phyloP scores from a whole-genome alignment of 208 protist genomes.

The Wallacemonas sp. region DNA sequence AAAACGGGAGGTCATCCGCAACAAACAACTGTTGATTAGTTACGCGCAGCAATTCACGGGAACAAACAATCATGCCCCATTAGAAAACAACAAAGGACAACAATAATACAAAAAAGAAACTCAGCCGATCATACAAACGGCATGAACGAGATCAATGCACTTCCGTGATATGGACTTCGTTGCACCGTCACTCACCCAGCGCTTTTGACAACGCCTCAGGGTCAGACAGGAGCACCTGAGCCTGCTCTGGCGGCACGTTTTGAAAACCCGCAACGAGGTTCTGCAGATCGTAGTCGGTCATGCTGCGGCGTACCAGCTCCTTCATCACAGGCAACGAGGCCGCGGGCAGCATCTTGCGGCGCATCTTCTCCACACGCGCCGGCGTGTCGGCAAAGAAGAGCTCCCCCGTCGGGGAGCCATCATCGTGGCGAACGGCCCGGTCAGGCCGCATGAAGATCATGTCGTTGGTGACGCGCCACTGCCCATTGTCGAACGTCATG shows the following conservation, averaged over 20 bases:
- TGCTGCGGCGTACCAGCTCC: constrained; percentile 34
- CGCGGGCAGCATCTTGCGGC: constrained; percentile 43
- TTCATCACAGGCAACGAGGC: constrained; percentile 60
- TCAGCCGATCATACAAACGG: constrained; percentile 2
- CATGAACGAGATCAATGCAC: constrained; percentile 13
- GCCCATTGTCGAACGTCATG: constrained; percentile 30
- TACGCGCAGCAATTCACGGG: too few species aligned
- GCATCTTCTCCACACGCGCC: constrained; percentile 61
- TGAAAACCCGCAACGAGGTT: constrained; percentile 27
- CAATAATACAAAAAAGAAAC: constrained; percentile 9
- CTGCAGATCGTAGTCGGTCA: constrained; percentile 50
- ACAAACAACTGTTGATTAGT: too few species aligned
- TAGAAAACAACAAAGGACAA: neutral
- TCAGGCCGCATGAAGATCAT: constrained; percentile 83
- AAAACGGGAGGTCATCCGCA: neutral
- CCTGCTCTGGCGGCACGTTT: constrained; percentile 40
- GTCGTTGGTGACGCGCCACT: constrained; percentile 74
- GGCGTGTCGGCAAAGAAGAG: constrained; percentile 75
- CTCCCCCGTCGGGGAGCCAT: constrained; percentile 39
- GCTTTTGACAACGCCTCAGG: constrained; percentile 31
- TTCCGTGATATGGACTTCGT: neutral
- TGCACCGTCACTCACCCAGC: constrained; percentile 12
- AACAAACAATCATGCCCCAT: too few species aligned
- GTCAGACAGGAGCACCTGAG: constrained; percentile 34
- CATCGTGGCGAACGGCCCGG: constrained; percentile 53